phyloP scores from a whole-genome alignment of 345 rosid species.

The Anastatica hierochuntica region DNA sequence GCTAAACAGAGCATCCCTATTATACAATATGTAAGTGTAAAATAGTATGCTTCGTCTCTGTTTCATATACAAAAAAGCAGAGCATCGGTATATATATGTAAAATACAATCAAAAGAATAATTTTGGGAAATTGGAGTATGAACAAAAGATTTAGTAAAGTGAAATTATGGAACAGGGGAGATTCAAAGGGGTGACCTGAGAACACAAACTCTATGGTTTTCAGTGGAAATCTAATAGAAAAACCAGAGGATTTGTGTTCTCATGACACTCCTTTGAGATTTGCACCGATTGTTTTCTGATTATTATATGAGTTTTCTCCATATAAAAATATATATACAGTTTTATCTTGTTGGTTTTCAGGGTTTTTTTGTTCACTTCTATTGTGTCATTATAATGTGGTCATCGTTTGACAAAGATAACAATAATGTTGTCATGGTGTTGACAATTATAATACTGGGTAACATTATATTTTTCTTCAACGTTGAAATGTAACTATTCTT shows the following conservation, averaged over 20 bases:
- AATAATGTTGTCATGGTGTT: conserved; percentile 7
- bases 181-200: conserved; percentile 30
- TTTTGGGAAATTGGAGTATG: background rate
- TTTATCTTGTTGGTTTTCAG: background rate
- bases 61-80: no score
- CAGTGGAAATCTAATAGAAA: background rate
- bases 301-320: background rate
- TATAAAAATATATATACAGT: background rate
- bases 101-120: background rate
- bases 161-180: background rate
- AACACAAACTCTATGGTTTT: conserved; percentile 17
- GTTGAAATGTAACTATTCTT: no score
- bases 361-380: background rate
- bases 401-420: conserved; percentile 3
- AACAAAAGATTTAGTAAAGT: background rate
- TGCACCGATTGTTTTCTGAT: background rate
- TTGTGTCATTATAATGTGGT: conserved; percentile 15
- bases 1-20: no score
- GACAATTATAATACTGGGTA: no score
- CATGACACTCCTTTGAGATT: conserved; percentile 23
- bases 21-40: no score
- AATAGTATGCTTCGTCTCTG: no score
- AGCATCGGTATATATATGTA: background rate
- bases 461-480: no score
- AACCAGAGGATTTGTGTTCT: conserved; percentile 12